Base-by-base conservation (phyloP, 345 rosid species). In the Corymbia maculata region DNA sequence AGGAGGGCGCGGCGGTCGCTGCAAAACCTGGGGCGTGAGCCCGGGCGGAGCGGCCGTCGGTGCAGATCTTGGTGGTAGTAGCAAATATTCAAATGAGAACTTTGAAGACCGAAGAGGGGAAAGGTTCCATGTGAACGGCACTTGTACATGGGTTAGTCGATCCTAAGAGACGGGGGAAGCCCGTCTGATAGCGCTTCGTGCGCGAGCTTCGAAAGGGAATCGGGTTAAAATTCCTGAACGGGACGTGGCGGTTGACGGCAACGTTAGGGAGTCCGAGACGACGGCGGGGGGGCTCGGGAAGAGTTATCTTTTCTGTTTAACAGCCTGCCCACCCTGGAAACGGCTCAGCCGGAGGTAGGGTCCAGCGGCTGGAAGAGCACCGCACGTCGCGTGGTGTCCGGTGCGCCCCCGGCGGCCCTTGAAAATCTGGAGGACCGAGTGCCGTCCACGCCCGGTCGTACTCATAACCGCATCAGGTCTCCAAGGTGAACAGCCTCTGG, bases 401-500 rank as follows among this genome's bases (percentile, higher is more conserved):
- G 17, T 64, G 70, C 70, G 17, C 64, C 88, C 86, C 45, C 28
- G 52, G 86, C 52, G 84, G 88, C 88, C 91, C 87, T 86, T 88
- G 88, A 90, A 88, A 90, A 88, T 86, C 87, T 55, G 36, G 89
- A 53, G 88, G 90, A 87, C 57, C 64, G 86, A 86, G 88, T 91
- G 80, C 89, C 88, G 24, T 42, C 82, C 82, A 79, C 85, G 87
- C 88, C 86, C 88, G 70, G 66, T 89, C 91, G 87, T 87, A 87
- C 91, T 91, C 89, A 88, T 88, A 80, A 90, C 89, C 66, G 86
- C 90, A 89, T 90, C 86, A 87, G 88, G 90, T 87, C 88, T 89
- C 89, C 89, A 87, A 85, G 88, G 88, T 59, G 57, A 87, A 84
- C 36, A 79, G 11, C 88, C 88, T 86, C 66, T 55, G 22, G 70